Evolutionary conservation across 2,329 filamentous ascomycete genomes (phyloP), one percentile per base, ranked within the genome.

Genomic region (Colletotrichum sp.): DNA sequence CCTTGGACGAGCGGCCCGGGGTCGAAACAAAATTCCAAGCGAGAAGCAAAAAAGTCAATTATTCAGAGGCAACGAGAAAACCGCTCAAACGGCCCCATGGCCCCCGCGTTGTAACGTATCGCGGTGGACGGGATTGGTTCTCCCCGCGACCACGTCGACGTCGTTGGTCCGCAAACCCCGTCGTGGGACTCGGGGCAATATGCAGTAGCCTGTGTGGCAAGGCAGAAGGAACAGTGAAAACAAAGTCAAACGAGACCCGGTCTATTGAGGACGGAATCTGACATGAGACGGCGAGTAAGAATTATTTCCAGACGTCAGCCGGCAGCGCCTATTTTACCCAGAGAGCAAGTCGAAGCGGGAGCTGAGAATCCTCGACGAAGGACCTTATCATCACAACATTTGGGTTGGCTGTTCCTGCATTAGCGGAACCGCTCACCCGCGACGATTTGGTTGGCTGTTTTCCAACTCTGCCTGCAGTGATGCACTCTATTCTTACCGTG

Each of bases 321-420:
- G 16, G 59, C 59, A 52, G 30, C 21, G 62, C 62, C 32, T 16
- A 30, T 32, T 30, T 18, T 62, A 32, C 30, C 32, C 30, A 66
- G 16, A 66, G 16, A 49, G 26, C 63, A 66, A 30, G 63, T 66
- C 63, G 21, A 64, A 36, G 62, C 63, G 36, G 5, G 34, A 44
- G n/a, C 18, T 66, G 21, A 49, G 26, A 44, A n/a, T 39, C 21
- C 16, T 34, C 60, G 49, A 36, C 68, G 26, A 64, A 24, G n/a
- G 60, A 16, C 36, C 55, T 62, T n/a, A 24, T 39, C 36, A 39
- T 62, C 36, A 49, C 65, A 28, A 69, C 65, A 65, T 66, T 64
- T 63, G 44, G 28, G 63, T 69, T 76, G 63, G 70, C 59, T 73
- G 74, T 76, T 74, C 74, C 71, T 76, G 71, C 74, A 74, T 74